phyloP scores from a whole-genome alignment of 2,329 filamentous ascomycete genomes.

The Apiospora aurea region DNA sequence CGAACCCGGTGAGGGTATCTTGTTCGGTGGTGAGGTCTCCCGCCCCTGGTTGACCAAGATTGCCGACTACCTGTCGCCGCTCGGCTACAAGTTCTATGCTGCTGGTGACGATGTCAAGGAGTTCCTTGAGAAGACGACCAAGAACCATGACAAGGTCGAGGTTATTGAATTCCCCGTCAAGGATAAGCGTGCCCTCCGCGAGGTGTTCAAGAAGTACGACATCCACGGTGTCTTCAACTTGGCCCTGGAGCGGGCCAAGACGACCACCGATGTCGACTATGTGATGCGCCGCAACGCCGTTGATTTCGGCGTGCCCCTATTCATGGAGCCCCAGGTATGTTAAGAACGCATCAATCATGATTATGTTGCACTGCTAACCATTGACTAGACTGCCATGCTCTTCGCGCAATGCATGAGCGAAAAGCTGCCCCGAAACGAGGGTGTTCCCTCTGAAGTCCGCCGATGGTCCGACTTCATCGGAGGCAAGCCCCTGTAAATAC shows the following conservation, averaged over 20 bases:
- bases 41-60: conserved; percentile 78
- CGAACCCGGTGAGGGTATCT: conserved; percentile 90
- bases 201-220: conserved; percentile 96
- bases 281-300: conserved; percentile 98
- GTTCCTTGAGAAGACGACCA: conserved; percentile 76
- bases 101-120: conserved; percentile 82
- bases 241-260: conserved; percentile 82
- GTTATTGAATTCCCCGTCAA: conserved; percentile 97
- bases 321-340: conserved; percentile 96
- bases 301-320: conserved; percentile 95
- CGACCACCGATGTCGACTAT: conserved; percentile 90
- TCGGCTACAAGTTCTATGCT: conserved; percentile 94
- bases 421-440: conserved; percentile 89
- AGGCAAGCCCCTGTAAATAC: conserved; percentile 75
- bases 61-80: conserved; percentile 84
- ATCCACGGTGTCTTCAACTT: conserved; percentile 97
- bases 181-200: conserved; percentile 92
- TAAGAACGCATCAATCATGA: not conserved
- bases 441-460: conserved; percentile 89
- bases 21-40: conserved; percentile 85
- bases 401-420: conserved; percentile 97
- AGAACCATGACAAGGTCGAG: conserved; percentile 75
- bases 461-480: conserved; percentile 97
- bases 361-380: conserved; percentile 40
- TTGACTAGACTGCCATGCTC: conserved; percentile 82